A percentile compares a stretch with the other conserved stretches of the same genome.
Conservation (phyloP, 106 monocot species). For the Ottelia alismoides region DNA sequence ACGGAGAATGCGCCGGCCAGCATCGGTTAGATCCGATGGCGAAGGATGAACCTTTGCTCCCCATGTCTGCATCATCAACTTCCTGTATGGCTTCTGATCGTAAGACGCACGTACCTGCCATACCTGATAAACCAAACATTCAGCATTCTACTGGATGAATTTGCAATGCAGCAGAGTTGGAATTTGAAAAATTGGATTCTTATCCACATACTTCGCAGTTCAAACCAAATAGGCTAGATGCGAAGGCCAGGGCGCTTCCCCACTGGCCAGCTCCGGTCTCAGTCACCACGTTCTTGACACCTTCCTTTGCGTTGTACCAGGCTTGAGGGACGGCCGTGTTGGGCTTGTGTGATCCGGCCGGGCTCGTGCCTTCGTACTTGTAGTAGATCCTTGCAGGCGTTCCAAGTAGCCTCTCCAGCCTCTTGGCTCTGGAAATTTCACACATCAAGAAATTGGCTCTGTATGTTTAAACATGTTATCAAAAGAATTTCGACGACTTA, state of each 20-base stretch:
- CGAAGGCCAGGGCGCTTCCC: constrained; percentile 79
- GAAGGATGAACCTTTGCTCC: constrained; percentile 87
- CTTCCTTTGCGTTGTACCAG: constrained; percentile 64
- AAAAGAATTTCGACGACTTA: not conserved
- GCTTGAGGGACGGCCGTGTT: constrained; percentile 80
- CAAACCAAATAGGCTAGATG: constrained; percentile 61
- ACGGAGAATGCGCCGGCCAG: constrained; percentile 51
- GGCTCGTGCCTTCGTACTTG: constrained; percentile 89
- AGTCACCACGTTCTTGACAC: constrained; percentile 70
- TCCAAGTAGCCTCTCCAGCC: constrained; percentile 57
- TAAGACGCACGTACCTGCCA: constrained; percentile 91
- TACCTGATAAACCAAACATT: constrained; percentile 27
- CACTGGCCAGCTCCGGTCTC: constrained; percentile 90
- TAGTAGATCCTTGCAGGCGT: constrained; percentile 92
- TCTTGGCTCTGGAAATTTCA: constrained; percentile 35
- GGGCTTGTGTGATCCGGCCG: constrained; percentile 84
- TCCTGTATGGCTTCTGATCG: constrained; percentile 76
- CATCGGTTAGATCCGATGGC: constrained; percentile 39
- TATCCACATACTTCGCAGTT: constrained; percentile 46
- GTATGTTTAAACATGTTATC: not conserved
- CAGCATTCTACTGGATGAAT: not conserved
- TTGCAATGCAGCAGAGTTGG: not conserved
- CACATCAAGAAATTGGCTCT: not conserved
- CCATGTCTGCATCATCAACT: constrained; percentile 96
- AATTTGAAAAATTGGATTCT: not conserved